Base-by-base conservation (phyloP, 306 rosid species). In the Echinosophora koreensis region DNA sequence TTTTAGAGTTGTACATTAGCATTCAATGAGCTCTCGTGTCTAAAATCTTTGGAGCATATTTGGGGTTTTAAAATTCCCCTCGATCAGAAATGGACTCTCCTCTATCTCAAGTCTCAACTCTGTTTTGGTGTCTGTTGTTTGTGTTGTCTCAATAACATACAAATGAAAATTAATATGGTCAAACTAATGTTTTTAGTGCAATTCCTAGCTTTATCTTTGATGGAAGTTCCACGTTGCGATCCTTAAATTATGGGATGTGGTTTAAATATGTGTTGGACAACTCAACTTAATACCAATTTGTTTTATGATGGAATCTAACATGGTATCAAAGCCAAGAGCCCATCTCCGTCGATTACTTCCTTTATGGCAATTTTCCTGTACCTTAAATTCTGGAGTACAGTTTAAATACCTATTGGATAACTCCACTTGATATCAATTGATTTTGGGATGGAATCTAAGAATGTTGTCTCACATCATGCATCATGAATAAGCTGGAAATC, bases 111-210 rank as follows among this genome's bases (percentile, higher is more conserved):
- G n/a, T n/a, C 28, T 4, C 46, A 55, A 49, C 38, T 32, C 32
- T 73, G 35, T 15, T 9, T 63, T 44, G 44, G 22, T 66, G 9
- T 74, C 12, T 49, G 49, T 17, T 35, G 47, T 76, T 66, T 64
- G 58, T 75, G 63, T 66, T 73, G 58, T 69, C 84, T 85, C 68
- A 69, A 18, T 38, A 67, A 66, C 42, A 59, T 59, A 71, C 56
- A 69, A 69, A 47, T 60, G 74, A 34, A 80, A 41, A 58, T 28
- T 34, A 62, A 46, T 69, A 39, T 6, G 13, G 3, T 28, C 47
- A 39, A 44, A 73, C 16, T 8, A 15, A 42, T 51, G 39, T 52
- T 14, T 61, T 64, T 7, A 57, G 73, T 35, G 67, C 5, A 64
- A 35, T 67, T 51, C 61, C 47, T 50, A 59, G 35, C 66, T 75